Evolutionary conservation across 2,329 filamentous ascomycete genomes (phyloP), one percentile per base, ranked within the genome.

Genomic region (Grosmannia huntii): DNA sequence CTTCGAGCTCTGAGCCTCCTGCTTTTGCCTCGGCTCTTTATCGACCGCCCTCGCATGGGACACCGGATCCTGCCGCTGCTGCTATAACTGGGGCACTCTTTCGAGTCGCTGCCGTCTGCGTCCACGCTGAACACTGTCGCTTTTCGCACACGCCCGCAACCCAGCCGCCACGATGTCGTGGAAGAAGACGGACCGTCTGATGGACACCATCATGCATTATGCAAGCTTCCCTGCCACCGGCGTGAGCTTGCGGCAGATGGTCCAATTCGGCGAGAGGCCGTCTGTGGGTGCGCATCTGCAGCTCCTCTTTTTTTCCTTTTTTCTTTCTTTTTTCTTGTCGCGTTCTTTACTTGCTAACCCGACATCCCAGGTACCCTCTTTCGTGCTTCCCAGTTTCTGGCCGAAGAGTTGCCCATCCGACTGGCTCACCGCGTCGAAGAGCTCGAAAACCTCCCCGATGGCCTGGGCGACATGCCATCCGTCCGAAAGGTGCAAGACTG

Each of bases 131-230:
- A 25, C 38, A n/a, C 31, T 10, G 9, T 38, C 36, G 16, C 36
- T 38, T 5, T 16, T 38, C 14, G 36, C 36, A 5, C 44, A 46
- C 44, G 10, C 7, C 33, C 28, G 28, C 21, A 6, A 28, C 48
- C 27, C 48, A 41, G 28, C 56, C 46, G 57, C 59, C 75, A 78
- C 68, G 72, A 96, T 96, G 91, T 88, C 88, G 78, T 97, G 92
- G 92, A 96, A 86, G 78, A 87, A 86, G 71, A 87, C 88, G 63
- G 87, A 91, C 73, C 82, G 83, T 76, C 75, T 97, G 84, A 94
- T 96, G 89, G 87, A 94, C 67, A 96, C 88, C 78, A 96, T 96
- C 85, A 85, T 87, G 73, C 90, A 96, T 76, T 96, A 96, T 81
- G 89, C 90, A 72, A 90, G 85, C 74, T 99, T 97, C 73, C 94